Evolutionary conservation across 148 eudicot genomes (phyloP), one percentile per base, ranked within the genome.

Genomic region (Hydrangea macrophylla): DNA sequence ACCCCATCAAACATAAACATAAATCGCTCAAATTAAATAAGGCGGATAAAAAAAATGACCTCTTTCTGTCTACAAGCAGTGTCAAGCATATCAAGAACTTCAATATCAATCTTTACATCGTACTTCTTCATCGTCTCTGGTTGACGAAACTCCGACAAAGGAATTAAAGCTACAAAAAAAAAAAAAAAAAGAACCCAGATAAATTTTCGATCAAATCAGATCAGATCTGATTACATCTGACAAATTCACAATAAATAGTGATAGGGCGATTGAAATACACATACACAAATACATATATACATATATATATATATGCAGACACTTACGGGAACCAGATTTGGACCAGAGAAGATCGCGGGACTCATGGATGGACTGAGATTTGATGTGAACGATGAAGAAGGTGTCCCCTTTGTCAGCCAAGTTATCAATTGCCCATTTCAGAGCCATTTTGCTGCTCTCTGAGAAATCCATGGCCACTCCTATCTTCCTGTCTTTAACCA

Each of bases 381-480:
- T 80, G 65, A 88, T 82, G 79, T 90, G 96, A 69, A 93, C 73
- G 76, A 93, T 70, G 70, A 73, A 76, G 3, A 93, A 69, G 4
- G 83, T 81, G 66, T 93, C 98, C 0, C 92, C 96, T 44, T 83
- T 83, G 39, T 86, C 85, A 62, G 85, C 94, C 53, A 93, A 58
- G 48, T 93, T 93, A 25, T 90, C 86, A 39, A 93, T 77, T 1
- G 98, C 91, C 96, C 98, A 93, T 64, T 85, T 69, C 60, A 93
- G 87, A 0, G 96, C 98, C 54, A 62, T 58, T 50, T 86, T 93
- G n/a, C n/a, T n/a, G 81, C 98, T 88, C 80, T 65, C 77, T 2
- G 87, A 83, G 74, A 83, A 83, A 40, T 83, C 84, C 82, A 83
- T 80, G 0, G 87, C 87, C 56, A 83, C 80, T 0, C 84, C 84